Evolutionary conservation across 2,329 filamentous ascomycete species (phyloP).

Genomic region (Passalora sequoiae): DNA sequence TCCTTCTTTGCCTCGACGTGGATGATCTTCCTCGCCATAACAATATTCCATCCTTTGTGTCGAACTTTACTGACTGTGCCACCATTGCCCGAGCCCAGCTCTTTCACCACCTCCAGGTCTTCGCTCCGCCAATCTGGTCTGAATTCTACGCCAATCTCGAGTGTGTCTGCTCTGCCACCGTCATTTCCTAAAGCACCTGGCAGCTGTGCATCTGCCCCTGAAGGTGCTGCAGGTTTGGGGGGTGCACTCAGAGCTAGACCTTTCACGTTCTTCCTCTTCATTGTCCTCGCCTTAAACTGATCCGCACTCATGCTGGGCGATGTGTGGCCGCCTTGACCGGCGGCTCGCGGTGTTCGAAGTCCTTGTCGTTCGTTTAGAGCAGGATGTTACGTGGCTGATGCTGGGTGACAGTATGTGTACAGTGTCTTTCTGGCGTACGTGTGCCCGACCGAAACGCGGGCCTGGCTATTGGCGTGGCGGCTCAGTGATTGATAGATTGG

Average conservation of each 20-base stretch:
- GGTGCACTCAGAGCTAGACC: constrained; percentile 81
- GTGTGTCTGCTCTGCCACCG: constrained; percentile 57
- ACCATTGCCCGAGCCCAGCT: constrained; percentile 91
- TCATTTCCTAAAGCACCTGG: constrained; percentile 56
- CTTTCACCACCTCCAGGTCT: constrained; percentile 87
- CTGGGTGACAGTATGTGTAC: too few relatives aligned
- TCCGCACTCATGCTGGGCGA: constrained; percentile 46
- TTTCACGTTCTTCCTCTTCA: constrained; percentile 99
- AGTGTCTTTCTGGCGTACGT: not conserved
- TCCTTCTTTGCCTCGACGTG: constrained; percentile 98
- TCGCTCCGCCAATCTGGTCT: constrained; percentile 86
- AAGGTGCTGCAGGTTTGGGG: constrained; percentile 64
- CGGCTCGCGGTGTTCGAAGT: constrained; percentile 3
- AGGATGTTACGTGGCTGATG: too few relatives aligned
- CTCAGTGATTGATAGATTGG: not conserved
- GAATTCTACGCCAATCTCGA: constrained; percentile 98
- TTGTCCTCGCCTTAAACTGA: constrained; percentile 63
- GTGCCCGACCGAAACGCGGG: too few relatives aligned
- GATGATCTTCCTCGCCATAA: constrained; percentile 99
- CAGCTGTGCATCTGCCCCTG: constrained; percentile 63
- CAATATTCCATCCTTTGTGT: constrained; percentile 87
- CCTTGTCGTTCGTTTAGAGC: too few relatives aligned
- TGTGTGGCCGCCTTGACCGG: constrained; percentile 15
- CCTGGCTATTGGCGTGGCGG: not conserved
- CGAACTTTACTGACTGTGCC: constrained; percentile 97